phyloP scores from a whole-genome alignment of 257 asterid species.

The Hygrophila difformis region DNA sequence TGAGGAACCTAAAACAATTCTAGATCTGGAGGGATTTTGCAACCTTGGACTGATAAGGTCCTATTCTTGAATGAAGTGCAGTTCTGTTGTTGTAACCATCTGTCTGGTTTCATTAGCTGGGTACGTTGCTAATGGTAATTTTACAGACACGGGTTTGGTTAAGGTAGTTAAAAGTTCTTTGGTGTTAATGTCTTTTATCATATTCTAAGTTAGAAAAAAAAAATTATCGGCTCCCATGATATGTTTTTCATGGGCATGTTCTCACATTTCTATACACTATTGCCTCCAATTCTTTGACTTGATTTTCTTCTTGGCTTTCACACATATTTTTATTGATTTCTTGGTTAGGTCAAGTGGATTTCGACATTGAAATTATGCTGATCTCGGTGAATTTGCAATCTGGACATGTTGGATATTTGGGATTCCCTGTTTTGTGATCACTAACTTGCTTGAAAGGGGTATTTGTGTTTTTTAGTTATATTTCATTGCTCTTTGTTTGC shows the following conservation, averaged over 20 bases:
- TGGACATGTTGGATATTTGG: too few relatives aligned
- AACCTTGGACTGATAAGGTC: constrained; percentile 55
- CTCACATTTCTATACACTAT: neutral
- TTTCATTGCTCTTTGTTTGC: too few relatives aligned
- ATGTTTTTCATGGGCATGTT: constrained; percentile 12
- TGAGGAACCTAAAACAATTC: too few relatives aligned
- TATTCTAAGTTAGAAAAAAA: constrained; percentile 5
- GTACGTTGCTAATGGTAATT: constrained; percentile 26
- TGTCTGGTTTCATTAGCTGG: constrained; percentile 18
- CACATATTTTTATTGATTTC: too few relatives aligned
- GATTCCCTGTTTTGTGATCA: constrained; percentile 4
- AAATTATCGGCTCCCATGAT: constrained; percentile 17
- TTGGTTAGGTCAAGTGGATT: neutral
- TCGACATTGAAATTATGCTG: neutral
- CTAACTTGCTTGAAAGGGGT: constrained; percentile 24
- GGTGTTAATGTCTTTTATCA: constrained; percentile 7
- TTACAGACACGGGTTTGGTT: constrained; percentile 21
- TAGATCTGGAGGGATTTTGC: constrained; percentile 48
- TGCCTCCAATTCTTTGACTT: neutral
- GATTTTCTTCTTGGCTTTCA: neutral
- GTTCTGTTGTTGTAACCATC: neutral
- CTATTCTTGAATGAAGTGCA: constrained; percentile 21
- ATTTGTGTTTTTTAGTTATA: too few relatives aligned
- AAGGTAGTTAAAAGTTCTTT: constrained; percentile 24
- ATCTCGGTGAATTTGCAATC: too few relatives aligned